These are phyloP conservation scores for Suhomyces anneliseae DNA, from an alignment of 1,139 yeast species.

Conservation along the genomic window DNA sequence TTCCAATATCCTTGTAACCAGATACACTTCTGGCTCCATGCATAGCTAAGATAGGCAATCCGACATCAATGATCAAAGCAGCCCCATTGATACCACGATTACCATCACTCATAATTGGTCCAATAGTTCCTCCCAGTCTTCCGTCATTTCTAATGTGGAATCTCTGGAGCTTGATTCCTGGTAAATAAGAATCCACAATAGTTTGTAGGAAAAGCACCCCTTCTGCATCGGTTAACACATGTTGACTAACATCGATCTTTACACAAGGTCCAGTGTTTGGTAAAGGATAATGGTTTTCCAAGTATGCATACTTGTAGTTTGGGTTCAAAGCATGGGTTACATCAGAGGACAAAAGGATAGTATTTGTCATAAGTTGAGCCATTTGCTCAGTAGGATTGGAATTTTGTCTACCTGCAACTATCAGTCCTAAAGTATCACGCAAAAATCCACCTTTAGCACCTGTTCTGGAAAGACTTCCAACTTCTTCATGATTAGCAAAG, in stretches of 20 bases:
- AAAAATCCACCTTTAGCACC: constrained; percentile 41
- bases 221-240: constrained; percentile 44
- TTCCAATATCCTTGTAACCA: constrained; percentile 45
- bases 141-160: constrained; percentile 48
- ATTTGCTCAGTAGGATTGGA: constrained; percentile 8
- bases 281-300: constrained; percentile 40
- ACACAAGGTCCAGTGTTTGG: constrained; percentile 45
- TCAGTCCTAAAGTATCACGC: constrained; percentile 14
- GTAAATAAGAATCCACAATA: constrained; percentile 23
- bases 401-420: constrained; percentile 8
- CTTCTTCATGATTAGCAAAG: constrained; percentile 47
- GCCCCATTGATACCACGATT: constrained; percentile 37
- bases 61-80: constrained; percentile 42
- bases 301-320: constrained; percentile 38
- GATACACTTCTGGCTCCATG: constrained; percentile 45
- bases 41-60: constrained; percentile 48
- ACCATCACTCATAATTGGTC: constrained; percentile 39
- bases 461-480: constrained; percentile 44
- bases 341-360: constrained; percentile 45
- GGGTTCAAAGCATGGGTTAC: constrained; percentile 50
- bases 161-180: constrained; percentile 34
- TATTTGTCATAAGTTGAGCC: constrained; percentile 13
- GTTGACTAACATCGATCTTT: constrained; percentile 43
- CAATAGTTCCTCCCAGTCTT: constrained; percentile 48
- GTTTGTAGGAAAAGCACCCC: constrained; percentile 26